A percentile compares a stretch with the other conserved stretches of the same genome.
Evolutionary conservation across 176 grass and related monocot species (phyloP).

Genomic region (Oryza officinalis): DNA sequence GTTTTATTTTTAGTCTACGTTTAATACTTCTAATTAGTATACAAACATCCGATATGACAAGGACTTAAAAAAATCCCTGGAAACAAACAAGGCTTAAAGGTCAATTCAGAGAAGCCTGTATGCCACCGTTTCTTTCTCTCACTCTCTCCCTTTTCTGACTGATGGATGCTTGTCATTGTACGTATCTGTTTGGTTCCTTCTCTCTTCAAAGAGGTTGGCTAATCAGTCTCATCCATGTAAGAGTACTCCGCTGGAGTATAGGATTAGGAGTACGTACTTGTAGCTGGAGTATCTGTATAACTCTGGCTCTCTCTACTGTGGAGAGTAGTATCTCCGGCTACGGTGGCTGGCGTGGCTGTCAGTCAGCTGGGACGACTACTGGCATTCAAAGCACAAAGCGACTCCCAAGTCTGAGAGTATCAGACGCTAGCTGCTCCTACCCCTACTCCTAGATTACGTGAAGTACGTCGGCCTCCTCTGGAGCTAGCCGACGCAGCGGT

Average conservation of each 20-base stretch:
- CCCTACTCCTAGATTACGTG: neutral
- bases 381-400: slow-evolving; percentile 21
- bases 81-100: no score
- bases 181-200: slow-evolving; percentile 16
- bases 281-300: no score
- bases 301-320: no score
- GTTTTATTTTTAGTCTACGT: no score
- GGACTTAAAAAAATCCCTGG: no score
- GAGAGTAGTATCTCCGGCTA: neutral
- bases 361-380: slow-evolving; percentile 11
- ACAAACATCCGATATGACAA: no score
- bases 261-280: no score
- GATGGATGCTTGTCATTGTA: slow-evolving; percentile 31
- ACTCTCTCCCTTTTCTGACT: neutral
- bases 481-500: neutral
- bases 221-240: slow-evolving; percentile 18
- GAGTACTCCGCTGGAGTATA: no score
- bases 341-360: neutral
- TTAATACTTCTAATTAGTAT: no score
- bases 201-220: neutral
- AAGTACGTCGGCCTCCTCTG: neutral
- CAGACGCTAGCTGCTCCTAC: neutral
- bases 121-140: neutral
- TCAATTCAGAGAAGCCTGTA: neutral
- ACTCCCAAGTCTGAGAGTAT: neutral